Evolutionary conservation across 164 flowering plant species (phyloP), one percentile per base, ranked within the genome.

Genomic region (Malania oleifera): DNA sequence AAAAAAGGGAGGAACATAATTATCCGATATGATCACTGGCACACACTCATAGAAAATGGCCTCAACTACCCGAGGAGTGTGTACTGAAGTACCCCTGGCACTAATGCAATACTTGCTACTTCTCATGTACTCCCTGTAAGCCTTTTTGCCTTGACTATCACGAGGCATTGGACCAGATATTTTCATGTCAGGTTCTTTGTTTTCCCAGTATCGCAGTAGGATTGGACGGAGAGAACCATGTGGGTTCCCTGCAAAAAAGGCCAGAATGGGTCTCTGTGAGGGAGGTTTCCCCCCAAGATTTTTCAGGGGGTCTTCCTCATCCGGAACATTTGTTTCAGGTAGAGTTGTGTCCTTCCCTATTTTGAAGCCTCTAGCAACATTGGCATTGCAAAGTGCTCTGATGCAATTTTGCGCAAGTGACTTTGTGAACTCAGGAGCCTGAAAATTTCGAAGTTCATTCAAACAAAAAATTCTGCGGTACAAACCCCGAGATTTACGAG

Each of bases 31-130:
- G 45, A 77, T 77, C 27, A 77, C 82, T 0, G 82, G 79, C 12
- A 77, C 79, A 46, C 82, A 77, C 59, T 75, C 82, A 14, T 61
- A 51, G 25, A 69, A 62, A 31, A 77, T 77, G 44, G 79, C 74
- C 55, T 77, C 82, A 26, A 77, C 73, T 14, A 77, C 65, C 35
- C 82, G 52, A 13, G 82, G 79, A 0, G 68, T 72, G 63, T 75
- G 68, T 38, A 77, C 82, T 60, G 75, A 77, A 38, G 72, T 72
- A 2, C 82, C 79, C 57, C 73, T 57, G 3, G 79, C 75, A 61
- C 79, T 75, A 25, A 72, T 64, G 66, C 82, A 77, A 19, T 69
- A 77, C 67, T 68, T 77, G 70, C 82, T 77, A 65, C 67, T 67
- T 60, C 72, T 75, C 82, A 77, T 77, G 69, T 77, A 41, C 44